Evolutionary conservation across 2,329 filamentous ascomycete species (phyloP).

Genomic region (Hypomyces perniciosus): DNA sequence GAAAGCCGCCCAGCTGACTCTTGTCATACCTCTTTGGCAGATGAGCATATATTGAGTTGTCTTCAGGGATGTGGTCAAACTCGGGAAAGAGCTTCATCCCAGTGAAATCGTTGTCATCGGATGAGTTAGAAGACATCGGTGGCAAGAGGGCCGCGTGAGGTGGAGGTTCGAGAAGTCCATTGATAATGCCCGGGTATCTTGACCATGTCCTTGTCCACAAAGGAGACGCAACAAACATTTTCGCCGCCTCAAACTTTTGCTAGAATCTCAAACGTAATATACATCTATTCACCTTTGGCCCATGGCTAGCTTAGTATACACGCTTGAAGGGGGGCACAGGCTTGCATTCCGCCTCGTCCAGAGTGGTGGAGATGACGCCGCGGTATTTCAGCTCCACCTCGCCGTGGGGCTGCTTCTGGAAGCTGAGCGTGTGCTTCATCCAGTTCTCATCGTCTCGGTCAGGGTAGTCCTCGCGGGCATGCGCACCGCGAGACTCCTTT

Average conservation of each 20-base stretch:
- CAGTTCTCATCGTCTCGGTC: constrained; percentile 93
- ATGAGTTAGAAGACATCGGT: constrained; percentile 53
- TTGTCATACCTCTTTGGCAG: too few relatives aligned
- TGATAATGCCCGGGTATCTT: constrained; percentile 43
- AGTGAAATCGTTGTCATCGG: constrained; percentile 41
- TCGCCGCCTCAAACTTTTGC: too few relatives aligned
- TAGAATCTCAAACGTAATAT: too few relatives aligned
- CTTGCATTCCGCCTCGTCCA: constrained; percentile 96
- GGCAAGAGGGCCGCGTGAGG: constrained; percentile 57
- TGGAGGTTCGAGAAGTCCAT: constrained; percentile 56
- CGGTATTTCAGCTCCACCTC: constrained; percentile 84
- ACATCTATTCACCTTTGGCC: background rate
- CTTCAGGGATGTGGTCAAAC: constrained; percentile 29
- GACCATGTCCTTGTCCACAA: too few relatives aligned
- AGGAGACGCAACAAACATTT: too few relatives aligned
- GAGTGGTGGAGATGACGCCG: constrained; percentile 70
- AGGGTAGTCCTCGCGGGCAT: constrained; percentile 93
- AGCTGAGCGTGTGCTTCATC: constrained; percentile 99
- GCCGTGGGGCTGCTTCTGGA: constrained; percentile 88
- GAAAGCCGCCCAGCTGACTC: too few relatives aligned
- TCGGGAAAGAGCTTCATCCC: constrained; percentile 39
- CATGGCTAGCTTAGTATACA: constrained; percentile 58
- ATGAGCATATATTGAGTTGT: background rate
- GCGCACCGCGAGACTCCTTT: constrained; percentile 95
- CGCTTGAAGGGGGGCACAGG: constrained; percentile 94